Percentiles rank a stretch among this genome's conserved stretches.
These are phyloP conservation scores for Curvularia sp. DNA, from an alignment of 2,329 filamentous ascomycete genomes.

Conservation along the genomic window DNA sequence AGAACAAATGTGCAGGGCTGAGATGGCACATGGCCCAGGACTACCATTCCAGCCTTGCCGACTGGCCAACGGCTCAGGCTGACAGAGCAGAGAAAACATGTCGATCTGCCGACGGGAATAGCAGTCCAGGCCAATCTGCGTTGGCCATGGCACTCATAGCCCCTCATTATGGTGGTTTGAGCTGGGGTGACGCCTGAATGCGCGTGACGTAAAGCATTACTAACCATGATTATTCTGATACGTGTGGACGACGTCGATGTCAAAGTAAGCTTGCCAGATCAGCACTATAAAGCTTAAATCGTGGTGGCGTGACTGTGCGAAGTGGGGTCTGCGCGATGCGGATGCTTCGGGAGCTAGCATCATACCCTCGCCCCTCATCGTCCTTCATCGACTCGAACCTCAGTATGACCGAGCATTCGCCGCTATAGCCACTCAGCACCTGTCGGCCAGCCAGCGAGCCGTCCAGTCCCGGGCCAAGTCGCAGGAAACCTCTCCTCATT, in stretches of 20 bases:
- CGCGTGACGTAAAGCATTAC: conserved; percentile 3
- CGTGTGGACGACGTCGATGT: conserved; percentile 11
- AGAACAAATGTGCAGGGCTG: background rate
- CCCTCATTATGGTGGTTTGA: background rate
- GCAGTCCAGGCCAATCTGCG: background rate
- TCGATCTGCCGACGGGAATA: conserved; percentile 5
- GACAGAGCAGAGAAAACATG: background rate
- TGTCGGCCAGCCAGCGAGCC: background rate
- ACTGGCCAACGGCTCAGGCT: background rate
- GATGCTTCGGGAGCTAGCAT: conserved; percentile 11
- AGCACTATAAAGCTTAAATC: conserved; percentile 20
- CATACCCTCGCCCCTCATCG: background rate
- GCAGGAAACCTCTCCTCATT: background rate
- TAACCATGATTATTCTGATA: background rate
- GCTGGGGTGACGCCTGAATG: background rate
- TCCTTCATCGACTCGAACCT: background rate
- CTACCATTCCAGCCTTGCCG: background rate
- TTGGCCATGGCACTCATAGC: background rate
- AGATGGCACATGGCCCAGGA: background rate
- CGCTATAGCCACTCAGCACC: conserved; percentile 2
- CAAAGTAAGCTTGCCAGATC: conserved; percentile 18
- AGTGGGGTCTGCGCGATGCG: conserved; percentile 8
- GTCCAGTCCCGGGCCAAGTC: background rate
- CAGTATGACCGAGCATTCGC: conserved; percentile 3
- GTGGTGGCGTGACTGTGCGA: background rate